Base-by-base conservation (phyloP, 805 yeast species). In the Teunomyces cretensis region DNA sequence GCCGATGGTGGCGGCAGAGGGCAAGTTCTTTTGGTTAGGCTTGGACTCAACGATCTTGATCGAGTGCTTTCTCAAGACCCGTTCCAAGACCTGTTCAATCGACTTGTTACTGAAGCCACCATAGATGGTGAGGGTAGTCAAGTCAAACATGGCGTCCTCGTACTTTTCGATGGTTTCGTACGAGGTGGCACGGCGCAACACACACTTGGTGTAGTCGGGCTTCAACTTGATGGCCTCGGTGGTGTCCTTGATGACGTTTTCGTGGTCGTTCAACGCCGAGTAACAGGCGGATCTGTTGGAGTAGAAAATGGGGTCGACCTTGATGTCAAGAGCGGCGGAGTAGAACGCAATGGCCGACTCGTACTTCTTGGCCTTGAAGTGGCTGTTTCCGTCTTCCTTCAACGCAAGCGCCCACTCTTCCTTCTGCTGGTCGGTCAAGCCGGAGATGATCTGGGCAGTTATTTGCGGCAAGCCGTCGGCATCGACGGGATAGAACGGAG, bases 261-360 rank as follows among this genome's bases (percentile, higher is more conserved):
- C 89, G 62, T 81, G 83, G 50, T 90, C 80, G 52, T 83, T 80
- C 54, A 88, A 73, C 7, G 95, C 88, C 42, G 91, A 86, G 70
- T 87, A 87, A 69, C 97, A 92, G 13, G 99, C 99, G 24, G 98
- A 90, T 69, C 97, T 83, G 75, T 94, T 94, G 50, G 97, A 89
- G 72, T 84, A 92, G 71, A 79, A 94, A 30, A 91, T 86, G 4
- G 97, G 90, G 67, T 94, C 97, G 54, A 76, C 68, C 62, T 85
- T 84, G 60, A 88, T 75, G 44, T 74, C 62, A 54, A 94, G 74
- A 9, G 99, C 98, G 46, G 79, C 80, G 35, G 88, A 65, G 73
- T 94, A 94, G 65, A 76, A 84, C 37, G 78, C 80, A 57, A 90
- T 80, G 36, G 98, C 98, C n/a, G 76, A 75, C 44, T 80, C 76